phyloP scores from a whole-genome alignment of 1,284 basidiomycete species.

The Megacollybia platyphylla region DNA sequence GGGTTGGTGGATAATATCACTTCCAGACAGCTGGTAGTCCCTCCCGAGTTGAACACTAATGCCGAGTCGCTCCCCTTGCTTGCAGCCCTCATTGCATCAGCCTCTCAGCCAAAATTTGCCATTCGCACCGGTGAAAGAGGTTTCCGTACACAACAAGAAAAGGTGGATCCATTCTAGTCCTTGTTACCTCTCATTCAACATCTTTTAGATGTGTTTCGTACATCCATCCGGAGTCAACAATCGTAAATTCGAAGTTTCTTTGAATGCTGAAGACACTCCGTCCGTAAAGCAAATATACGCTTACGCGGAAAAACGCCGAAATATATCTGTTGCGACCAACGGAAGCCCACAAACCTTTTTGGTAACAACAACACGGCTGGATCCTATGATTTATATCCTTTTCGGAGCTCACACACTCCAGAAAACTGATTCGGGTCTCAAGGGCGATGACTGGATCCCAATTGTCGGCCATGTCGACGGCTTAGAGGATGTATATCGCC shows the following conservation, averaged over 20 bases:
- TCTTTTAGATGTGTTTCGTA: conserved; percentile 24
- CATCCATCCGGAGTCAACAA: conserved; percentile 86
- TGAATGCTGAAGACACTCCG: conserved; percentile 24
- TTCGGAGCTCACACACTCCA: conserved; percentile 81
- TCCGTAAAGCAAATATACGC: conserved; percentile 74
- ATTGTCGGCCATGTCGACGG: conserved; percentile 69
- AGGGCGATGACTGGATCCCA: conserved; percentile 89
- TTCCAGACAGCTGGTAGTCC: conserved; percentile 24
- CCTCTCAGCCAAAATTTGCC: conserved; percentile 90
- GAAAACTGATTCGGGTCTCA: conserved; percentile 56
- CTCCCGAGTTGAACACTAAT: conserved; percentile 64
- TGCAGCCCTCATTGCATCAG: conserved; percentile 77
- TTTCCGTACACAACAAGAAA: conserved; percentile 77
- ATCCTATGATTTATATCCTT: conserved; percentile 85
- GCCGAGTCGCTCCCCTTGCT: conserved; percentile 71
- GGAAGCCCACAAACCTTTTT: conserved; percentile 57
- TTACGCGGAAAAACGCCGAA: conserved; percentile 79
- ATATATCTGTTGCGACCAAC: conserved; percentile 36
- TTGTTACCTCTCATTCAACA: conserved; percentile 6
- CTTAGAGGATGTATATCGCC: conserved; percentile 75
- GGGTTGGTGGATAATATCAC: conserved; percentile 9
- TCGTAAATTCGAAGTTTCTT: conserved; percentile 41
- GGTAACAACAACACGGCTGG: conserved; percentile 76
- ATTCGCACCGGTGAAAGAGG: conserved; percentile 65
- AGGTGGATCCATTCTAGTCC: conserved; percentile 35